These are phyloP conservation scores for Pouteria campechiana DNA, from an alignment of 179 eudicot species.

Conservation along the genomic window DNA sequence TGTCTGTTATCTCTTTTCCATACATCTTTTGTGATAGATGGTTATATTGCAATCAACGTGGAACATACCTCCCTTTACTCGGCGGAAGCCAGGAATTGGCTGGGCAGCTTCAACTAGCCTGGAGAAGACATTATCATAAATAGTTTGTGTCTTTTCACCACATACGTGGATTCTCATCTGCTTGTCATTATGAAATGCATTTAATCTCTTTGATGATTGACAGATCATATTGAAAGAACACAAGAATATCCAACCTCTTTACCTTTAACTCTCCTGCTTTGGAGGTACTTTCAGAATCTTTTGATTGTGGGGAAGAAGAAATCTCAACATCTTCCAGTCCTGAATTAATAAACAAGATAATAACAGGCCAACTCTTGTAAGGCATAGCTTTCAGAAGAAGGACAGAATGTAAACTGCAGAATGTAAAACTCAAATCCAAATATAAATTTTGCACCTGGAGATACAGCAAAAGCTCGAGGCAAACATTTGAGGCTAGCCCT, in stretches of 20 bases:
- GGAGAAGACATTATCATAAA: conserved; percentile 21
- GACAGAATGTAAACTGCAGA: not conserved
- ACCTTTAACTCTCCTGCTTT: conserved; percentile 21
- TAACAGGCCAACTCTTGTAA: no score
- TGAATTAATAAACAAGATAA: conserved; percentile 1
- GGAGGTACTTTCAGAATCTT: conserved; percentile 7
- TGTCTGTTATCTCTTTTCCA: no score
- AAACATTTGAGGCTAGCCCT: conserved; percentile 5
- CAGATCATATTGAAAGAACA: not conserved
- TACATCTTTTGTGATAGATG: no score
- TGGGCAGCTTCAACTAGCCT: conserved; percentile 36
- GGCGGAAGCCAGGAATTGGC: conserved; percentile 36
- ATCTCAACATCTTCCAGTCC: conserved; percentile 12
- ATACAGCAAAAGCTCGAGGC: conserved; percentile 9
- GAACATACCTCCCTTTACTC: conserved; percentile 34
- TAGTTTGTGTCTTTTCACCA: conserved; percentile 17
- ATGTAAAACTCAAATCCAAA: not conserved
- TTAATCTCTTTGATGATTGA: no score
- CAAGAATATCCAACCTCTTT: not conserved
- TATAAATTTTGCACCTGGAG: conserved; percentile 7
- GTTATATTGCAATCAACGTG: no score
- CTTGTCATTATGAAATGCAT: not conserved
- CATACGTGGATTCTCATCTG: conserved; percentile 24
- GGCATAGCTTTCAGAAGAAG: not conserved
- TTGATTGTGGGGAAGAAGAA: conserved; percentile 8